Base-by-base conservation (phyloP, 495 filamentous ascomycete genomes). In the Podospora bellae-mahoneyi region DNA sequence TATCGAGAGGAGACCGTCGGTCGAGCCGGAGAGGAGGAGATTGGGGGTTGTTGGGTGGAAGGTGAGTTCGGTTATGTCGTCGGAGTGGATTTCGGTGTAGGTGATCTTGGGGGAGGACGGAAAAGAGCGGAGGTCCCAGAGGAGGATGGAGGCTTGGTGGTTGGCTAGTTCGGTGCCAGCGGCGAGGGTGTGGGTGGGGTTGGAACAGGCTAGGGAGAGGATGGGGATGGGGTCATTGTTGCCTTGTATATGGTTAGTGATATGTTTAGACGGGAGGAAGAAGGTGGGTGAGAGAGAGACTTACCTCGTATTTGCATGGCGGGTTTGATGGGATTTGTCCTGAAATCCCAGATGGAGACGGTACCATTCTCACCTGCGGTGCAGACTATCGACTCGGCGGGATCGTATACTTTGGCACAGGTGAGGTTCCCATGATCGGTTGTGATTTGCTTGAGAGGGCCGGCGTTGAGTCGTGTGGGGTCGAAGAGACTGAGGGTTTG, bases 1-100 rank as follows among this genome's bases (percentile, higher is more conserved):
- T 60, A 97, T 80, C 73, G 93, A 96, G 65, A 97, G 84, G 0
- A 97, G 86, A 16, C 91, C 91, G 81, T 99, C 95, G n/a, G 93
- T 97, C 64, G 91, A 93, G 68, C 92, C 93, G 34, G 92, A 93
- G 20, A 97, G 83, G 16, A 97, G 84, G 34, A 90, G 81, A 63
- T 85, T 80, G 44, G 86, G 83, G 39, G 79, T 78, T 53, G 77
- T 83, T 55, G 90, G 89, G 78, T 94, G 90, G 73, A 90, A 92
- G 78, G 88, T 85, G 13, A 96, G 83, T 85, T 92, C 89, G 26
- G 94, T 97, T 61, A 98, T 85, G 76, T 97, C 93, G 78, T 98
- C 94, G 65, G 90, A 94, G 77, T 98, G 94, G 62, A 91, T 90
- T 73, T 98, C 94, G 39, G 88, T 82, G 73, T 94, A 95, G 73